phyloP scores from a whole-genome alignment of 306 rosid species.

The Hippophae rhamnoides region DNA sequence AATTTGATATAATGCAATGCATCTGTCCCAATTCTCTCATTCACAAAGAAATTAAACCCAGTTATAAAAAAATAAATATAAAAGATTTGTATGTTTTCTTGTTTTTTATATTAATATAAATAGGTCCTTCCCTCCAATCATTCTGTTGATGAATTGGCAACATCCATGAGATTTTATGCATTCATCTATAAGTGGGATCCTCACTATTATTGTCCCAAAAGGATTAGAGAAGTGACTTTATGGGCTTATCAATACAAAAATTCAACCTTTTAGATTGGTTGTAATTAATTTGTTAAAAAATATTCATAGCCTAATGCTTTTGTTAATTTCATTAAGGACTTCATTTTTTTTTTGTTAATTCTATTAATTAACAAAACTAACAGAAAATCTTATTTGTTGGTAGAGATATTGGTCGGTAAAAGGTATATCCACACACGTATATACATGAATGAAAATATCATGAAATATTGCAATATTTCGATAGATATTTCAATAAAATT shows the following conservation, averaged over 20 bases:
- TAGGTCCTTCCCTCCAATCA: constrained; percentile 41
- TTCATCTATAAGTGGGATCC: constrained; percentile 44
- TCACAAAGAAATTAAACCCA: constrained; percentile 24
- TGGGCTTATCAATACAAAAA: background rate
- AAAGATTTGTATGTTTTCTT: too few relatives aligned
- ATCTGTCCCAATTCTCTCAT: constrained; percentile 33
- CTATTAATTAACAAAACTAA: too few relatives aligned
- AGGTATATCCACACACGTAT: too few relatives aligned
- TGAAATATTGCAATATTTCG: too few relatives aligned
- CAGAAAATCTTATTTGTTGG: too few relatives aligned
- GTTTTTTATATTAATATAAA: constrained; percentile 1
- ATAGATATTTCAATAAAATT: too few relatives aligned
- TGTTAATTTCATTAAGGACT: too few relatives aligned
- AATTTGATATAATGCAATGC: constrained; percentile 60
- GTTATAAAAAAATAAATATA: background rate
- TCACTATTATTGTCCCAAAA: constrained; percentile 20
- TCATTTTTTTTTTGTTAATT: too few relatives aligned
- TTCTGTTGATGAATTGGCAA: constrained; percentile 73
- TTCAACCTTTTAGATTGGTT: constrained; percentile 10
- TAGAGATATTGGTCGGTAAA: too few relatives aligned
- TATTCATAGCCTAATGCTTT: too few relatives aligned
- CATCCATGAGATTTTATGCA: constrained; percentile 59
- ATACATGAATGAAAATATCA: too few relatives aligned
- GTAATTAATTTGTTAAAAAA: background rate
- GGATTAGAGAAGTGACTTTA: constrained; percentile 27